Conservation (phyloP, 2,329 filamentous ascomycete species). For the Teratosphaeria zuluensis region DNA sequence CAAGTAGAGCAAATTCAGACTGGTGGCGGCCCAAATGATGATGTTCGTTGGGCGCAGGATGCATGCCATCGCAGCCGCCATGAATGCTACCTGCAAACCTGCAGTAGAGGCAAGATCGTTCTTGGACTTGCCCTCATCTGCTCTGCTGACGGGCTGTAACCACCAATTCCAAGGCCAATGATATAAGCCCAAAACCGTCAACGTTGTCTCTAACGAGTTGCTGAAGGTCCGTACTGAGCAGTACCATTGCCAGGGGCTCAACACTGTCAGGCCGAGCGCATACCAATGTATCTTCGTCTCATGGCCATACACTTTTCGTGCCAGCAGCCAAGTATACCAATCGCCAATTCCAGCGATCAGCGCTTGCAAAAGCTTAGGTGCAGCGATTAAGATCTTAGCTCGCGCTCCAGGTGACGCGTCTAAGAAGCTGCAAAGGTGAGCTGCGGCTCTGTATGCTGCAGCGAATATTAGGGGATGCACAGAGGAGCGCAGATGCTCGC, state of each 20-base stretch:
- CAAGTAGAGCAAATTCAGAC: slow-evolving; percentile 43
- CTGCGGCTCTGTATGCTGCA: slow-evolving; percentile 55
- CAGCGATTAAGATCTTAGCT: slow-evolving; percentile 58
- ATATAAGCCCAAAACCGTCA: slow-evolving; percentile 70
- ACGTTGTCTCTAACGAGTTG: slow-evolving; percentile 82
- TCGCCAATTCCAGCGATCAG: slow-evolving; percentile 69
- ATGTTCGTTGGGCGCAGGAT: slow-evolving; percentile 83
- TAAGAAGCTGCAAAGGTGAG: slow-evolving; percentile 47
- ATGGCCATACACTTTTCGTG: slow-evolving; percentile 60
- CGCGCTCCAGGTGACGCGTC: slow-evolving; percentile 45
- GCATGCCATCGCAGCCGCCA: slow-evolving; percentile 71
- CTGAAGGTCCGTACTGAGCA: slow-evolving; percentile 88
- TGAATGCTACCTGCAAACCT: slow-evolving; percentile 49
- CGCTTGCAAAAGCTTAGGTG: slow-evolving; percentile 69
- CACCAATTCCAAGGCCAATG: slow-evolving; percentile 71
- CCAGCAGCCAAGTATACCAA: slow-evolving; percentile 79
- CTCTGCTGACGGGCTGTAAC: slow-evolving; percentile 1
- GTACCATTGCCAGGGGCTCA: slow-evolving; percentile 94
- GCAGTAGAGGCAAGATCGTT: neutral
- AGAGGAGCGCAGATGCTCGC: slow-evolving; percentile 74
- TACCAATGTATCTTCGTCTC: slow-evolving; percentile 56
- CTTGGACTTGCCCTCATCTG: neutral
- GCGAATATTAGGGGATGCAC: slow-evolving; percentile 86
- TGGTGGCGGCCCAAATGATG: slow-evolving; percentile 69
- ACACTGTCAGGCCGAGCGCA: slow-evolving; percentile 58